Conservation (phyloP, 2,329 filamentous ascomycete species). For the Penicillium paneum region DNA sequence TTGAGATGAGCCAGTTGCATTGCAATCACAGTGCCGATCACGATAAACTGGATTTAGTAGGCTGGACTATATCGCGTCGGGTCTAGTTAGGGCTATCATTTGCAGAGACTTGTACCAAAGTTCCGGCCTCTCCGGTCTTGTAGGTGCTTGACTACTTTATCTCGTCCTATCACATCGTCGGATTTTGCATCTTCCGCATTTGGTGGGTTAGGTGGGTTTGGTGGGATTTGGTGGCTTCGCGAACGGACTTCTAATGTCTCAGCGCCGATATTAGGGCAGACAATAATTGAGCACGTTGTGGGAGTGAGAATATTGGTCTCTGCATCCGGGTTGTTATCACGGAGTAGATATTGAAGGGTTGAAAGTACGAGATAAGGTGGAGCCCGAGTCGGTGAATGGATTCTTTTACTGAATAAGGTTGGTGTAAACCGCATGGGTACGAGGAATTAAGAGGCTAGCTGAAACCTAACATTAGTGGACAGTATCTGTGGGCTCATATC, state of each 20-base stretch:
- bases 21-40: slow-evolving; percentile 19
- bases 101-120: too few relatives aligned
- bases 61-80: slow-evolving; percentile 5
- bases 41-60: slow-evolving; percentile 8
- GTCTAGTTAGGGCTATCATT: slow-evolving; percentile 7
- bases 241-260: background rate
- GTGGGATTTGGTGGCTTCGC: background rate
- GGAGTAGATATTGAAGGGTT: too few relatives aligned
- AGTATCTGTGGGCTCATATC: too few relatives aligned
- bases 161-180: background rate
- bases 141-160: slow-evolving; percentile 9
- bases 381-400: too few relatives aligned
- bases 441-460: background rate
- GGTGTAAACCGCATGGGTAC: background rate
- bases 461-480: background rate
- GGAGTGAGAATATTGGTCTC: too few relatives aligned
- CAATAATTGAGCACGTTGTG: too few relatives aligned
- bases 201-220: background rate
- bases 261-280: background rate
- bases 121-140: too few relatives aligned
- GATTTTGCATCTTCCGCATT: background rate
- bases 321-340: too few relatives aligned
- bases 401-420: background rate
- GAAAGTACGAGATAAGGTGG: too few relatives aligned
- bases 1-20: slow-evolving; percentile 14